Evolutionary conservation across 108 stramenopile genomes (phyloP).

Genomic region (Chaetoceros muelleri): DNA sequence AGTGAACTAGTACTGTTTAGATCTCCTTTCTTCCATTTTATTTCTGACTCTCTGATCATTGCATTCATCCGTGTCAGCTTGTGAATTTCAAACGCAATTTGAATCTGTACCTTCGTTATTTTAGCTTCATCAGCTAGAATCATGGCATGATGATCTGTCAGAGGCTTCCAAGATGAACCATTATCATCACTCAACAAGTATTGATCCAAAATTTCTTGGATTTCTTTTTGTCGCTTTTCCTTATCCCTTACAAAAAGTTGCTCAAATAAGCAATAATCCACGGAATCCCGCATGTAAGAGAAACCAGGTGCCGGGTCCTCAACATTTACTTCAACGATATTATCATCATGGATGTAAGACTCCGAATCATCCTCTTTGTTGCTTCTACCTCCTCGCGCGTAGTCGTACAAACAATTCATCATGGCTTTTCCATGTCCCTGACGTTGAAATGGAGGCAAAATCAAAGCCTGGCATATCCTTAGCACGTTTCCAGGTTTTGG

Average conservation of each 20-base stretch:
- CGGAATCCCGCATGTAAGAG: constrained; percentile 39
- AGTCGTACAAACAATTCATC: constrained; percentile 32
- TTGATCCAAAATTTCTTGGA: constrained; percentile 1
- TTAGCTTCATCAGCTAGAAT: constrained; percentile 23
- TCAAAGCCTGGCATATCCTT: constrained; percentile 60
- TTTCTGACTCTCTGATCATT: background rate
- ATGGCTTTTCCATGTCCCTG: constrained; percentile 67
- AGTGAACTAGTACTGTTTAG: too few species aligned
- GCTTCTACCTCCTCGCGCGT: constrained; percentile 11
- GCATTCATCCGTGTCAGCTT: constrained; percentile 1
- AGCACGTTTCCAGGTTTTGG: constrained; percentile 60
- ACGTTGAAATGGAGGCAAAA: constrained; percentile 68
- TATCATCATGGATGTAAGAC: background rate
- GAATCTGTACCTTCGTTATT: constrained; percentile 47
- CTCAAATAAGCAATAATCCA: constrained; percentile 33
- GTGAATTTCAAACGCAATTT: constrained; percentile 51
- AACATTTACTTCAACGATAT: constrained; percentile 61
- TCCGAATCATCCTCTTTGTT: background rate
- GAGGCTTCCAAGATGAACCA: constrained; percentile 14
- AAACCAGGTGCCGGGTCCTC: constrained; percentile 71
- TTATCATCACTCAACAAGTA: background rate
- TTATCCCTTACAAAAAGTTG: constrained; percentile 2
- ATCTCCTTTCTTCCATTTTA: constrained; percentile 1
- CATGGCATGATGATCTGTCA: constrained; percentile 26
- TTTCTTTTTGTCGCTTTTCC: background rate